Percentiles rank a stretch among this genome's conserved stretches.
These are phyloP conservation scores for Fraxinus platypoda DNA, from an alignment of 305 asterid genomes.

Conservation along the genomic window DNA sequence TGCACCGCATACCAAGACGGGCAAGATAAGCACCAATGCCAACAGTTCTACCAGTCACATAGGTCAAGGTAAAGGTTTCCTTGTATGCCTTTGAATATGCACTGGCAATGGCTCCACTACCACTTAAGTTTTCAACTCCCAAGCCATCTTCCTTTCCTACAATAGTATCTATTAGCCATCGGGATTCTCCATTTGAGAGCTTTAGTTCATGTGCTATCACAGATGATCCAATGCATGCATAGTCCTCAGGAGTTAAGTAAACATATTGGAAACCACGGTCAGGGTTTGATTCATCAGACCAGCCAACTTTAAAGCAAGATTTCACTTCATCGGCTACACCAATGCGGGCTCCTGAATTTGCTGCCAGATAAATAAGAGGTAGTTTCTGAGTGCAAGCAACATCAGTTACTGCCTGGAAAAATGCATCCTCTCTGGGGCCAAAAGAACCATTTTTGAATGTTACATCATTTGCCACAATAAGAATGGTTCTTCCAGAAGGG, in stretches of 20 bases:
- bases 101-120: slow-evolving; percentile 99
- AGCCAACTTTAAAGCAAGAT: slow-evolving; percentile 92
- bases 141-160: slow-evolving; percentile 90
- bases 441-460: slow-evolving; percentile 94
- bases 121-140: slow-evolving; percentile 90
- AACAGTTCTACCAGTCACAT: slow-evolving; percentile 93
- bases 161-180: slow-evolving; percentile 88
- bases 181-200: slow-evolving; percentile 65
- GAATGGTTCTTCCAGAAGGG: slow-evolving; percentile 81
- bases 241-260: slow-evolving; percentile 83
- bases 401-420: slow-evolving; percentile 84
- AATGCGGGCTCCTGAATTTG: slow-evolving; percentile 97
- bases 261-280: slow-evolving; percentile 90
- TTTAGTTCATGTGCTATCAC: slow-evolving; percentile 77
- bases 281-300: slow-evolving; percentile 91
- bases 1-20: slow-evolving; percentile 97
- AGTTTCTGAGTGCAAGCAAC: slow-evolving; percentile 72
- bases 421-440: slow-evolving; percentile 95
- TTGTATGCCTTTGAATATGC: slow-evolving; percentile 92
- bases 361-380: slow-evolving; percentile 94
- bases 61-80: slow-evolving; percentile 90
- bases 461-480: slow-evolving; percentile 84
- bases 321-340: slow-evolving; percentile 98
- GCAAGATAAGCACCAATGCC: slow-evolving; percentile 99
- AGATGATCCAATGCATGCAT: slow-evolving; percentile 60